Evolutionary conservation across 2,329 filamentous ascomycete species (phyloP).

Genomic region (Trichophaea hybrida): DNA sequence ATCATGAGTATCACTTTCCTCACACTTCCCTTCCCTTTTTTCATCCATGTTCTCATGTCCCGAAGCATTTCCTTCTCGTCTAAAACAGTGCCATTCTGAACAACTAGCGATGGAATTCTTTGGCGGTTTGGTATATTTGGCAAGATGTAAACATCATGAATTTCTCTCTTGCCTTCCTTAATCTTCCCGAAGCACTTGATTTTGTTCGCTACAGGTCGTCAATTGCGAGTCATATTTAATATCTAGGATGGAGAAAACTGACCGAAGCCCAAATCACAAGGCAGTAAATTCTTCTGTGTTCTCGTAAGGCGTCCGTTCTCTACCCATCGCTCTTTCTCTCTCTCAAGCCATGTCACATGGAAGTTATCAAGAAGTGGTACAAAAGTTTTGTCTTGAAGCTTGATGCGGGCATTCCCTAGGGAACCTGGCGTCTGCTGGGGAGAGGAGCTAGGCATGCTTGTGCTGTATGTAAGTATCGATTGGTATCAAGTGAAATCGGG

Average conservation of each 20-base stretch:
- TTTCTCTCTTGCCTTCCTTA: neutral
- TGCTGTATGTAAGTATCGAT: neutral
- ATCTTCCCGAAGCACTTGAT: neutral
- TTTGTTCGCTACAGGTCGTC: neutral
- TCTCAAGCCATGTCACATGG: neutral
- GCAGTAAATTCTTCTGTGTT: neutral
- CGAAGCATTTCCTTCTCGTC: neutral
- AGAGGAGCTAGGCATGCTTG: neutral
- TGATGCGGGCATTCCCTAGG: neutral
- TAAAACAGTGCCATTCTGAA: neutral
- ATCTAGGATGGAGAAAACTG: neutral
- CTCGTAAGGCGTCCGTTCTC: neutral
- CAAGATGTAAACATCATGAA: neutral
- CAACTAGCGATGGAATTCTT: neutral
- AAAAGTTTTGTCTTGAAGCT: neutral
- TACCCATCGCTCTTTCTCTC: neutral
- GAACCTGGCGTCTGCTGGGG: neutral
- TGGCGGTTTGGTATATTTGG: neutral
- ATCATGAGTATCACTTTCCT: neutral
- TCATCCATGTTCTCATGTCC: neutral
- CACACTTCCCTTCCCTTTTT: neutral
- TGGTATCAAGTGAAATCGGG: neutral
- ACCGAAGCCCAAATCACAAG: neutral
- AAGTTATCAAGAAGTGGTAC: neutral
- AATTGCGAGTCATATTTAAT: neutral